Base-by-base conservation (phyloP, 2,329 filamentous ascomycete genomes). In the Apiospora hydei region DNA sequence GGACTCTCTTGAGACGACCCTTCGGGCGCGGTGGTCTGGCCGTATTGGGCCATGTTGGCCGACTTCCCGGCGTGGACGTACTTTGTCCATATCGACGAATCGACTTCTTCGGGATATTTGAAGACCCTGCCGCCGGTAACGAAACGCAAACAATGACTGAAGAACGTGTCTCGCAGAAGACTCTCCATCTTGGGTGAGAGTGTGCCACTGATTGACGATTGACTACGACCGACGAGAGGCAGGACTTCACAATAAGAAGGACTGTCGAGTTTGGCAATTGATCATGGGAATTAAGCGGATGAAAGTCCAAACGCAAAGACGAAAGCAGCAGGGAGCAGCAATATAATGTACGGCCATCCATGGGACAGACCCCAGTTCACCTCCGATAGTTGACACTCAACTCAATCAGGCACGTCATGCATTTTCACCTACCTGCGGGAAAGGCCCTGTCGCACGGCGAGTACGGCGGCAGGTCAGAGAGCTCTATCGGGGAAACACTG, bases 21-120 rank as follows among this genome's bases (percentile, higher is more conserved):
- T 24, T 34, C 43, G 71, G 75, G 13, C 72, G 76, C 4, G 41
- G 69, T 16, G 74, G 74, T 41, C 76, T 82, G 75, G 53, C 85
- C 85, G 74, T 86, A 82, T 46, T 84, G 81, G 0, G 85, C 85
- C 71, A 86, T 81, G 70, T 85, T 81, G 14, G 78, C 82, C 3
- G 86, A 87, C 74, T 87, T 88, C 72, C 87, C 84, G 64, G 82
- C 79, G 72, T 87, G 82, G 71, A 88, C 78, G 72, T 85, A 88
- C 74, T 81, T 80, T 71, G 84, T 84, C 82, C 85, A 88, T 71
- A 88, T 74, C 4, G 81, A 80, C 0, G 83, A 81, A 73, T 89
- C 83, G 67, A 76, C 78, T 73, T 89, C 86, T 74, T 88, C 86
- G 3, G 82, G 77, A 72, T 85, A 87, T 44, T 79, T 79, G 34